Evolutionary conservation across 768 basidiomycete species (phyloP), one percentile per base, ranked within the genome.

Genomic region (Chalciporus piperatus): DNA sequence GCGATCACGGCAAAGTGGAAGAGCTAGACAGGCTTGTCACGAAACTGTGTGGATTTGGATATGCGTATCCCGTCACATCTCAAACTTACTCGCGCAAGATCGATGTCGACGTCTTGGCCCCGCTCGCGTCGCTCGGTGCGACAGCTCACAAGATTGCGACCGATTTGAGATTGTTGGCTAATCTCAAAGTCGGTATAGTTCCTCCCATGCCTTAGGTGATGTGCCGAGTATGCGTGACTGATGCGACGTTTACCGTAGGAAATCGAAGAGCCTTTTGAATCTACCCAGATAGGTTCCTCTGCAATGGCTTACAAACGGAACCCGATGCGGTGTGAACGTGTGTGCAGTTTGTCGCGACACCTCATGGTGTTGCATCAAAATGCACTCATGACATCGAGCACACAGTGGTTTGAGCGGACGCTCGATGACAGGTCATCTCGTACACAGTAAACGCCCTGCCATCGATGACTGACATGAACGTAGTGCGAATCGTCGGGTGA

Each of bases 221-320:
- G 14, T 33, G 2, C 33, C 14, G 33, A 33, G 33, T 13, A 11
- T 11, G 14, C 14, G 33, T 44, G n/a, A 4, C 22, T 56, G 47
- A 65, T 33, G 37, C 6, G 43, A 41, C 7, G 4, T 7, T 11
- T 9, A 45, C 50, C 22, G 25, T 45, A 90, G 85, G 97, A 98
- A 83, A 79, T 99, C 41, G 97, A 99, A 72, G 97, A 99, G 67
- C 97, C 97, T 0, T 98, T 98, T 70, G 96, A 99, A 71, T 90
- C 93, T 47, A 96, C 96, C 17, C 97, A 99, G 74, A 99, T 98
- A 59, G 97, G 97, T 7, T 90, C 89, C 10, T 92, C 89, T 1
- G 94, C 94, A 1, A 98, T 98, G 96, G 96, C 96, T 9, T 98
- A 98, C 82, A 98, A 98, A 74, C 83, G 96, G 49, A 98, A 99